Percentiles rank a stretch among this genome's conserved stretches.
Evolutionary conservation across 495 filamentous ascomycete species (phyloP).

Genomic region (Glarea lozoyensis): DNA sequence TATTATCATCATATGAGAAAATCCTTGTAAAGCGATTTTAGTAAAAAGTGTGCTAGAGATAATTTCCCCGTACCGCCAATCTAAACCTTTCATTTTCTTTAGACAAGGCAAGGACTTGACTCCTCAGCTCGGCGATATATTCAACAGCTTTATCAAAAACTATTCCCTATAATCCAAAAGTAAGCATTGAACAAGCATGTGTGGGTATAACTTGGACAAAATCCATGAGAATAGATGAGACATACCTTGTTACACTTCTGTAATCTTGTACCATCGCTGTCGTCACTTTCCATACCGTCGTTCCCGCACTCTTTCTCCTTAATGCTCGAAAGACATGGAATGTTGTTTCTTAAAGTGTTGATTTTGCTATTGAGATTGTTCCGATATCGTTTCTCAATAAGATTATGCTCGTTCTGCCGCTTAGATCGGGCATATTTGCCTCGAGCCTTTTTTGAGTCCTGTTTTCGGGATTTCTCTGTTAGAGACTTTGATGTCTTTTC

Average conservation of each 20-base stretch:
- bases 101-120: background rate
- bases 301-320: slow-evolving; percentile 1
- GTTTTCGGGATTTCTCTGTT: slow-evolving; percentile 1
- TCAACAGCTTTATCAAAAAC: slow-evolving; percentile 10
- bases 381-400: slow-evolving; percentile 44
- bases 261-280: background rate
- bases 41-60: too few relatives aligned
- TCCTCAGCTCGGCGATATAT: slow-evolving; percentile 10
- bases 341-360: slow-evolving; percentile 35
- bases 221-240: background rate
- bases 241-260: slow-evolving; percentile 13
- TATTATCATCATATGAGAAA: too few relatives aligned
- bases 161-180: too few relatives aligned
- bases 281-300: slow-evolving; percentile 6
- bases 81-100: too few relatives aligned
- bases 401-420: slow-evolving; percentile 30
- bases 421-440: background rate
- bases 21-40: too few relatives aligned
- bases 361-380: slow-evolving; percentile 47
- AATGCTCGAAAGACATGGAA: slow-evolving; percentile 18
- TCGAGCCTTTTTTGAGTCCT: background rate
- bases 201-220: background rate
- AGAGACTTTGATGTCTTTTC: too few relatives aligned
- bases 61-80: slow-evolving; percentile 45
- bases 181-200: too few relatives aligned